phyloP scores from a whole-genome alignment of 1,284 basidiomycete species.

The Apiotrichum gracile region DNA sequence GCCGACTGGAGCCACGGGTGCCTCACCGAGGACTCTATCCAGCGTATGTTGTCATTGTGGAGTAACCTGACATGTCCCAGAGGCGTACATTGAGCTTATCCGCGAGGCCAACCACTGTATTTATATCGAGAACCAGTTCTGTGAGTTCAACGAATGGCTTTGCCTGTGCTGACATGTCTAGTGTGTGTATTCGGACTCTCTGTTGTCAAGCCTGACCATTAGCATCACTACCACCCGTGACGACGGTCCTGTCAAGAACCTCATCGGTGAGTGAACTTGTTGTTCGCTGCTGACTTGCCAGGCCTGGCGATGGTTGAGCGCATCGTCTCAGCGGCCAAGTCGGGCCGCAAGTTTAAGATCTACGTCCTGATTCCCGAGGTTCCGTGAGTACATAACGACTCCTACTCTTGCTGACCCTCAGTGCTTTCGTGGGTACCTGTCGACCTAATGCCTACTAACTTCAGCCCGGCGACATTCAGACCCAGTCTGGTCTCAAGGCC shows the following conservation, averaged over 20 bases:
- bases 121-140: conserved; percentile 94
- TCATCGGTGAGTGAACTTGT: conserved; percentile 53
- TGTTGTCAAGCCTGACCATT: conserved; percentile 1
- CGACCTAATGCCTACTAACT: conserved; percentile 22
- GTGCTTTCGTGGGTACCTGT: conserved; percentile 33
- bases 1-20: conserved; percentile 90
- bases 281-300: background rate
- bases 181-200: conserved; percentile 15
- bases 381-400: conserved; percentile 29
- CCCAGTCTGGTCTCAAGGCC: conserved; percentile 60
- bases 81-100: conserved; percentile 72
- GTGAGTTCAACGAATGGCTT: conserved; percentile 53
- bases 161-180: conserved; percentile 14
- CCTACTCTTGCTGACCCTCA: conserved; percentile 6
- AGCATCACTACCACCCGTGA: conserved; percentile 69
- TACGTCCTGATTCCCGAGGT: conserved; percentile 68
- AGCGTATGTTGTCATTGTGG: conserved; percentile 57
- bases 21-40: conserved; percentile 74
- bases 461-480: conserved; percentile 67
- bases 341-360: conserved; percentile 68
- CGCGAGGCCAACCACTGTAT: conserved; percentile 76
- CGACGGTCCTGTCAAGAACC: conserved; percentile 64
- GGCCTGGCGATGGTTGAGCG: conserved; percentile 70
- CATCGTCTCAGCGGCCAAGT: conserved; percentile 68
- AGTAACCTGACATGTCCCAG: conserved; percentile 10